Conservation (phyloP, 768 basidiomycete genomes). For the Inosperma sp. region DNA sequence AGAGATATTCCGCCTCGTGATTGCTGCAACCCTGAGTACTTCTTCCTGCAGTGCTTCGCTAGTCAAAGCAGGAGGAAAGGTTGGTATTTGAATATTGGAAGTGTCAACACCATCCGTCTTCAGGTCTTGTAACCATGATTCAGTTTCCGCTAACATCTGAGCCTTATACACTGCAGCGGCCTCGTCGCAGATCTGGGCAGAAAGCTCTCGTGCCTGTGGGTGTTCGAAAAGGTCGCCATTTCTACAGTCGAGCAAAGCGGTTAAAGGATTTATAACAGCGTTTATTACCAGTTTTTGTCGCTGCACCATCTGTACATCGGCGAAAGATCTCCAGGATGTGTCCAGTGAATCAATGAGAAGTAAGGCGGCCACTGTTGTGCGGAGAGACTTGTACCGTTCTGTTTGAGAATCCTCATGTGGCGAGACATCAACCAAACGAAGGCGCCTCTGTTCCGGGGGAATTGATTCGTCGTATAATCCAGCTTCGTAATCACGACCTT, state of each 20-base stretch:
- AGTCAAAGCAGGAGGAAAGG: conserved; percentile 46
- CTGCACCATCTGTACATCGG: conserved; percentile 62
- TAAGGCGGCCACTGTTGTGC: conserved; percentile 64
- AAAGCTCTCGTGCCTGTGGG: conserved; percentile 39
- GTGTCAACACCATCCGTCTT: conserved; percentile 25
- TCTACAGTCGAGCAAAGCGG: conserved; percentile 71
- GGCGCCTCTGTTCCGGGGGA: conserved; percentile 35
- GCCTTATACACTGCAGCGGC: conserved; percentile 57
- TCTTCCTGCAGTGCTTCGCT: conserved; percentile 46
- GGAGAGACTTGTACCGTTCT: conserved; percentile 54
- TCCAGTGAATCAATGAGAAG: conserved; percentile 51
- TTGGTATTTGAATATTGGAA: conserved; percentile 26
- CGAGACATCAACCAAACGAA: conserved; percentile 51
- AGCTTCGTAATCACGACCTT: conserved; percentile 59
- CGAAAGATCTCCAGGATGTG: conserved; percentile 60
- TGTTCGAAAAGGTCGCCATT: conserved; percentile 70
- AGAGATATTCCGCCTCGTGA: conserved; percentile 66
- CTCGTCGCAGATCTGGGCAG: conserved; percentile 62
- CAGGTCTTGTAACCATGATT: conserved; percentile 30
- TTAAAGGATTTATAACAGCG: conserved; percentile 78
- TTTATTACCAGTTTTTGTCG: conserved; percentile 82
- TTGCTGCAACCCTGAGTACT: conserved; percentile 50
- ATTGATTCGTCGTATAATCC: conserved; percentile 36
- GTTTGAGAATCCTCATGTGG: conserved; percentile 34
- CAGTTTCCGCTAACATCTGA: conserved; percentile 43